Conservation (phyloP, 805 yeast species). For the Blastobotrys chiropterorum region DNA sequence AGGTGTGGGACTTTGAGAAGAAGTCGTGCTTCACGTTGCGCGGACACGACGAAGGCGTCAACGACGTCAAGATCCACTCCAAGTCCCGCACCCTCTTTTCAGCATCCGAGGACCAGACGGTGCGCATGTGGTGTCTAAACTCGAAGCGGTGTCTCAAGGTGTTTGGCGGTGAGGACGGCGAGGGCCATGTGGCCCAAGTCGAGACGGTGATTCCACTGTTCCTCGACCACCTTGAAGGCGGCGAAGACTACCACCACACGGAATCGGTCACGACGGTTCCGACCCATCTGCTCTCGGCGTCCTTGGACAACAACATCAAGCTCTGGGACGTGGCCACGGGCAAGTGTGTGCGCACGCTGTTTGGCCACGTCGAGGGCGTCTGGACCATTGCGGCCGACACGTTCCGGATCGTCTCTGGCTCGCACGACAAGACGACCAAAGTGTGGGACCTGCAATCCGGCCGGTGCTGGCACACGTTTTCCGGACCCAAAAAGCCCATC, state of each 20-base stretch:
- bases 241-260: slow-evolving; percentile 10
- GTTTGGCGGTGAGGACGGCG: slow-evolving; percentile 56
- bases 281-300: slow-evolving; percentile 78
- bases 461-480: slow-evolving; percentile 87
- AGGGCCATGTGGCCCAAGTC: slow-evolving; percentile 89
- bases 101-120: slow-evolving; percentile 87
- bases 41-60: slow-evolving; percentile 92
- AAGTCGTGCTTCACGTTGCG: slow-evolving; percentile 87
- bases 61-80: slow-evolving; percentile 79
- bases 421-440: slow-evolving; percentile 83
- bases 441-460: slow-evolving; percentile 97
- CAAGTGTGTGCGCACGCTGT: slow-evolving; percentile 84
- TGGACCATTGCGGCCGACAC: slow-evolving; percentile 97
- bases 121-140: slow-evolving; percentile 88
- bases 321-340: slow-evolving; percentile 88
- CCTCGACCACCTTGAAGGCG: slow-evolving; percentile 55
- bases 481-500: slow-evolving; percentile 56
- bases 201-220: slow-evolving; percentile 85
- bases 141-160: slow-evolving; percentile 73
- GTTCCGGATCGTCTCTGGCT: slow-evolving; percentile 88
- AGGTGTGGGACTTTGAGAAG: slow-evolving; percentile 94
- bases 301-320: slow-evolving; percentile 88
- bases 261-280: slow-evolving; percentile 37
- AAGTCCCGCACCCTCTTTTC: slow-evolving; percentile 73
- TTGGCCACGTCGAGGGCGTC: slow-evolving; percentile 97